Conservation (phyloP, 805 yeast genomes). For the Monosporozyma unispora region DNA sequence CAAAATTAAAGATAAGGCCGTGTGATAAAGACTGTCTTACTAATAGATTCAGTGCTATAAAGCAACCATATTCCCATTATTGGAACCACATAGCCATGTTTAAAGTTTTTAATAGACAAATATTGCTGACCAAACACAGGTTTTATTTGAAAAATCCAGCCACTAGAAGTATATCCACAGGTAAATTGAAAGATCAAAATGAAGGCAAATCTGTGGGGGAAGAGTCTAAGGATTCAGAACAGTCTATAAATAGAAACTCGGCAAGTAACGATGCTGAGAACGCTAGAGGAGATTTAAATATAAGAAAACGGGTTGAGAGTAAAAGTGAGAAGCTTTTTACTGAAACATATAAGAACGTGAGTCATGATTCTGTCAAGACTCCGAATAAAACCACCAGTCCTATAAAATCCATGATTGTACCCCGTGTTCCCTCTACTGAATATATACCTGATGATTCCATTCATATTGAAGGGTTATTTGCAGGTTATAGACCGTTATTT, state of each 20-base stretch:
- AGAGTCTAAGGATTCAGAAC: not conserved
- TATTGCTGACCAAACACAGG: not conserved
- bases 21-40: not conserved
- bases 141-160: not conserved
- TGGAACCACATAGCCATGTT: not conserved
- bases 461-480: slow-evolving; percentile 35
- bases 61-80: no score
- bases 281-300: not conserved
- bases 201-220: not conserved
- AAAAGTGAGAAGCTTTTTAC: not conserved
- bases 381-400: not conserved
- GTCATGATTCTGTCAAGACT: not conserved
- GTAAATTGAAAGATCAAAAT: not conserved
- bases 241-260: not conserved
- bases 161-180: not conserved
- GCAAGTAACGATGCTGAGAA: not conserved
- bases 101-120: not conserved
- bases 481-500: slow-evolving; percentile 39
- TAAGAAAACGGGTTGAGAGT: not conserved
- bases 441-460: slow-evolving; percentile 22
- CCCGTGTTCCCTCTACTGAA: slow-evolving; percentile 25
- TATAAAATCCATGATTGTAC: slow-evolving; percentile 14
- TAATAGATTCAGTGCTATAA: not conserved
- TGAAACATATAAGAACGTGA: not conserved
- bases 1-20: not conserved